phyloP scores from a whole-genome alignment of 169 alveolate genomes.

The Cryptosporidium tyzzeri region DNA sequence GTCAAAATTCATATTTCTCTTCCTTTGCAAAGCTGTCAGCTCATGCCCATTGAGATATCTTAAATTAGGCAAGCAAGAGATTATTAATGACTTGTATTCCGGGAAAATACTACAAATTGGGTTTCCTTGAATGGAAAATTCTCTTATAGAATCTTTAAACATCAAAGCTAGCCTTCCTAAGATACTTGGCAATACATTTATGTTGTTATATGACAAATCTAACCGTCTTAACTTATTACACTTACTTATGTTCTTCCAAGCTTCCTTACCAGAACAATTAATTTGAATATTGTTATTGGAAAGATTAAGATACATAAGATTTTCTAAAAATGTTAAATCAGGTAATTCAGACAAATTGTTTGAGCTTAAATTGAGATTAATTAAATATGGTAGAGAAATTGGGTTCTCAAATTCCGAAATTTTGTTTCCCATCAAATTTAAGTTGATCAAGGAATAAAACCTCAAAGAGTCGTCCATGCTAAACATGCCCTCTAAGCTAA shows the following conservation, averaged over 20 bases:
- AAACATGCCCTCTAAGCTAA: conserved; percentile 30
- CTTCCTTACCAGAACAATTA: not conserved
- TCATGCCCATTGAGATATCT: conserved; percentile 18
- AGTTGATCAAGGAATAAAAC: conserved; percentile 23
- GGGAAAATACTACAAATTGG: conserved; percentile 64
- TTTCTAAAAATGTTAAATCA: conserved; percentile 32
- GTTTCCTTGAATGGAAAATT: conserved; percentile 26
- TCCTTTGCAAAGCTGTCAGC: conserved; percentile 8
- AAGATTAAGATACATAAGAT: conserved; percentile 27
- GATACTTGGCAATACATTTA: conserved; percentile 40
- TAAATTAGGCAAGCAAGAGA: conserved; percentile 31
- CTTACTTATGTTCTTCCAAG: conserved; percentile 32
- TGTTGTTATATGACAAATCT: conserved; percentile 38
- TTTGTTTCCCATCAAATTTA: conserved; percentile 36
- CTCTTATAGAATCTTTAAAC: conserved; percentile 33
- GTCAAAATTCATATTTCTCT: conserved; percentile 29
- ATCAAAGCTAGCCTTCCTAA: conserved; percentile 3
- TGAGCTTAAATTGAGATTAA: conserved; percentile 18
- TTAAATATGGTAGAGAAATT: conserved; percentile 37
- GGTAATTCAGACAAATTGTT: conserved; percentile 37
- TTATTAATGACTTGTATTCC: conserved; percentile 49
- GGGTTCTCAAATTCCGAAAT: conserved; percentile 42
- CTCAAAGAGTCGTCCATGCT: conserved; percentile 41
- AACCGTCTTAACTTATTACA: conserved; percentile 29
- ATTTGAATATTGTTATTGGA: conserved; percentile 31